Base-by-base conservation (phyloP, 371 early-diverging fungal genomes). In the Lichtheimia hyalospora region DNA sequence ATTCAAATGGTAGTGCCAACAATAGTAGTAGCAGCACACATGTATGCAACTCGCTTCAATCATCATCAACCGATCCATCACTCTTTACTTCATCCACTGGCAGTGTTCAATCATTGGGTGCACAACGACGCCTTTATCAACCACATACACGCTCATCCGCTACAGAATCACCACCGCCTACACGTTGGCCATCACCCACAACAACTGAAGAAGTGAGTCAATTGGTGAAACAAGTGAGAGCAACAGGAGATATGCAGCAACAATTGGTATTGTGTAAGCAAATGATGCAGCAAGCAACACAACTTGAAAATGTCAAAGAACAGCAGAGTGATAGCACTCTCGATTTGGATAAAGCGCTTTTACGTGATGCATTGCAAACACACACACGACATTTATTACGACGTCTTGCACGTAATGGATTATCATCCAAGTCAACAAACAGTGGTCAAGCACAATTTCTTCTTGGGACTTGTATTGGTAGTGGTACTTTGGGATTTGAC, bases 391-490 rank as follows among this genome's bases (percentile, higher is more conserved):
- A 42, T 3, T 10, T 55, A 21, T 44, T 55, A 8, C 21, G 44
- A 16, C 46, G 46, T 8, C 46, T 46, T 5, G 14, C 46, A 16
- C 46, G 46, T 18, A 21, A 46, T 16, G 46, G 18, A 21, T 18
- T 7, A 5, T 40, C 39, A 21, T 23, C 49, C 5, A 25, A n/a
- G 6, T 40, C 39, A 21, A 28, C 49, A 15, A 25, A n/a, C n/a
- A n/a, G 21, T 14, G n/a, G 95, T 10, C 96, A 97, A 24, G 93
- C 96, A 5, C 91, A 91, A 69, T 94, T 92, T 74, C 89, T 90
- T 68, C 72, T 98, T 15, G 98, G 95, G 10, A 90, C 49, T 1
- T 49, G 49, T 25, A 14, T 43, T 24, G 58, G 58, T 24, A 21
- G 39, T 3, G 58, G 58, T 3, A 39, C 28, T 3, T 3, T 58